phyloP scores from a whole-genome alignment of 2,329 filamentous ascomycete species.

The Nemania sp. region DNA sequence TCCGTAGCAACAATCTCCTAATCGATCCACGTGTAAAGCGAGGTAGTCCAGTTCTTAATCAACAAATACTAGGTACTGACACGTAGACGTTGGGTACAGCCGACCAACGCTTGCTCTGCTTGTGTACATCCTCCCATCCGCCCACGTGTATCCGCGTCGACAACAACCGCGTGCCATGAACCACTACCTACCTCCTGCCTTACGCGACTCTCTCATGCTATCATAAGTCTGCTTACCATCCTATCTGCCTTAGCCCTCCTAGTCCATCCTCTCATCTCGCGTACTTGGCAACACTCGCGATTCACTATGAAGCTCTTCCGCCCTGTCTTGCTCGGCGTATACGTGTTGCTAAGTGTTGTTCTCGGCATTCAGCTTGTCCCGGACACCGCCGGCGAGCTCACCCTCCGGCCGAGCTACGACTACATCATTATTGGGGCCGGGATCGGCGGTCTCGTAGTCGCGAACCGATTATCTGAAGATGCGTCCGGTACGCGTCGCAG shows the following conservation, averaged over 20 bases:
- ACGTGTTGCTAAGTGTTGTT: conserved; percentile 23
- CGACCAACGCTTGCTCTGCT: no score
- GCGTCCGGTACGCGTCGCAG: conserved; percentile 22
- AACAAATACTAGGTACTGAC: no score
- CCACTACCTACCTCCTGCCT: no score
- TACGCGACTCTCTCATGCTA: no score
- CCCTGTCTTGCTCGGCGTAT: background rate
- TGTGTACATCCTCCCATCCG: no score
- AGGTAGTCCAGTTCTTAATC: no score
- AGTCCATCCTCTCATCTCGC: no score
- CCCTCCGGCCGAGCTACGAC: conserved; percentile 31
- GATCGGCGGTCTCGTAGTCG: conserved; percentile 36
- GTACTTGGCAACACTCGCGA: background rate
- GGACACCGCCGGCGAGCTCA: conserved; percentile 15
- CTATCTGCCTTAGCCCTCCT: background rate
- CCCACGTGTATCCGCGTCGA: background rate
- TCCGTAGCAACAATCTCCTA: no score
- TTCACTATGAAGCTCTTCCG: conserved; percentile 5
- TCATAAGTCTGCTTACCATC: background rate
- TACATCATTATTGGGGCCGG: conserved; percentile 38
- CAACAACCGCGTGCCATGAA: background rate
- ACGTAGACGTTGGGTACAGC: no score
- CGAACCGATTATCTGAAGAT: conserved; percentile 36
- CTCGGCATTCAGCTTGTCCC: conserved; percentile 21
- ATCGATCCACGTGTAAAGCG: no score